Evolutionary conservation across 2,329 filamentous ascomycete species (phyloP), one percentile per base, ranked within the genome.

Genomic region (Penicillium digitatum): DNA sequence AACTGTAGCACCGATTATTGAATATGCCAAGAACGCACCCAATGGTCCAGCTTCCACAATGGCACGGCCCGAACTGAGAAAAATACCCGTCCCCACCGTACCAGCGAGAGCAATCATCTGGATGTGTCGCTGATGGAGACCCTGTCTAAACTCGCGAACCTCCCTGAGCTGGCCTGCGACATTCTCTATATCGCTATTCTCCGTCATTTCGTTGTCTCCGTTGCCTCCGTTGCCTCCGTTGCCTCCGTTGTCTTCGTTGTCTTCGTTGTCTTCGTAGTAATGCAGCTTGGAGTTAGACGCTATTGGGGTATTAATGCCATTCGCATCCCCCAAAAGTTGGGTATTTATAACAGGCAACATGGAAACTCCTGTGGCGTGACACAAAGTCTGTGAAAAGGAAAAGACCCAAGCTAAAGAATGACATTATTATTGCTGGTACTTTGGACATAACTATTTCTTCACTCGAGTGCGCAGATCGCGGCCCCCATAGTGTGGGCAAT

Each of bases 81-180:
- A 74, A 1, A 74, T 64, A 45, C 72, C 71, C 1, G 71, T 74
- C 8, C 72, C 71, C 35, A 74, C 70, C 5, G 69, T 72, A 29
- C 72, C 71, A 2, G 71, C 71, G 20, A 75, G 59, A 14, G 72
- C 69, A 43, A 74, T 73, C 69, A 74, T 72, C 54, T 71, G 67
- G 47, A 72, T 71, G 31, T 72, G 69, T 8, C 69, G 63, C 52
- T 70, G 65, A 37, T 67, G 63, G 9, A 71, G 64, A 14, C 68
- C 69, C 34, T 69, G 64, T 40, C 52, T 59, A 40, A 68, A 58
- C 10, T 54, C 40, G 9, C 45, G 54, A 37, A 62, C 54, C 37
- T 68, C 65, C 10, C 60, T 56, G 39, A 67, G 43, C 35, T 66
- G 64, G 6, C 56, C 61, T 3, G 62, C 54, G 0, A 56, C 52